These are phyloP conservation scores for Incumbomyces lentus DNA, from an alignment of 2,329 filamentous ascomycete species.

Conservation along the genomic window DNA sequence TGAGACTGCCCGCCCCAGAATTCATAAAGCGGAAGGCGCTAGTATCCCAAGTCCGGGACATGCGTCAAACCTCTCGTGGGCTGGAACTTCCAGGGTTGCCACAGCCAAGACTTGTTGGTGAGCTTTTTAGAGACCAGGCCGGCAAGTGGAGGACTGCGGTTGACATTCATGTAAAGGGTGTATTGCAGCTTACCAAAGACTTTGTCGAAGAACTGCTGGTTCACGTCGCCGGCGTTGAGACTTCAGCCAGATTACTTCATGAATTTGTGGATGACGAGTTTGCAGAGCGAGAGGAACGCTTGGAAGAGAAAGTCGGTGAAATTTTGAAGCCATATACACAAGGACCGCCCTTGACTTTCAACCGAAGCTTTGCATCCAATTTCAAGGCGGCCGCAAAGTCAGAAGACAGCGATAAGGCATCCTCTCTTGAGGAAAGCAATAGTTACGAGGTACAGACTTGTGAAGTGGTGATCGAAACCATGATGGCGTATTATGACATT, in stretches of 20 bases:
- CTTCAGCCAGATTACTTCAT: constrained; percentile 9
- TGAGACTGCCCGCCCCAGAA: background rate
- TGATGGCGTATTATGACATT: constrained; percentile 20
- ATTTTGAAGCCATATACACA: constrained; percentile 15
- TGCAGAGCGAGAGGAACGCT: constrained; percentile 13
- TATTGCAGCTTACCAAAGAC: constrained; percentile 13
- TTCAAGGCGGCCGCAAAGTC: constrained; percentile 6
- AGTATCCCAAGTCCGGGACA: constrained; percentile 3
- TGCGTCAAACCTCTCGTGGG: constrained; percentile 18
- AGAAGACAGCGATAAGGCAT: background rate
- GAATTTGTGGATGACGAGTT: constrained; percentile 16
- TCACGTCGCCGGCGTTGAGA: constrained; percentile 12
- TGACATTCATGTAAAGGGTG: constrained; percentile 3
- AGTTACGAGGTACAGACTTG: background rate
- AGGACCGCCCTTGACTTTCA: constrained; percentile 10
- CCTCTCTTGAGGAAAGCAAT: background rate
- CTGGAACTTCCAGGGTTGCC: constrained; percentile 28
- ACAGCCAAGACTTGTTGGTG: constrained; percentile 26
- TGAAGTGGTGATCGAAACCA: constrained; percentile 1
- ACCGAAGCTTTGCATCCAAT: background rate
- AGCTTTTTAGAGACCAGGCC: constrained; percentile 26
- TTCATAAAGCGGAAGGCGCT: constrained; percentile 4
- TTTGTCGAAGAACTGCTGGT: constrained; percentile 18
- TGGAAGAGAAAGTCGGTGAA: constrained; percentile 18
- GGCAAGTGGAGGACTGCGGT: constrained; percentile 9